Evolutionary conservation across 441 rosid genomes (phyloP).

Genomic region (Gossypium lobatum): DNA sequence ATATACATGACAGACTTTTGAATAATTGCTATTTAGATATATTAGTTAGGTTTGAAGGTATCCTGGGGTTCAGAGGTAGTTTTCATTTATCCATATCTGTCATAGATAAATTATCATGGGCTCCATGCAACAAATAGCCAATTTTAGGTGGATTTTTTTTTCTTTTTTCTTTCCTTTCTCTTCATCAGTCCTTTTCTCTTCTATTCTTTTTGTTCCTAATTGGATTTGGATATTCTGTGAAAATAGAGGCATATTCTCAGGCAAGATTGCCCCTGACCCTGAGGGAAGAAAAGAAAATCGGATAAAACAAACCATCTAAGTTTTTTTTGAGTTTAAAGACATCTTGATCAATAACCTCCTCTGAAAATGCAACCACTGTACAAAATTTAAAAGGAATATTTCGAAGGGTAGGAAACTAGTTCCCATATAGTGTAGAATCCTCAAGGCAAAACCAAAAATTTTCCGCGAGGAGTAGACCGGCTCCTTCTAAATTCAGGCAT

Average conservation of each 20-base stretch:
- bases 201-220: neutral
- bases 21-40: neutral
- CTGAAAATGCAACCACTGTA: constrained; percentile 25
- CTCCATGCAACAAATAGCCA: neutral
- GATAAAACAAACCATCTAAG: constrained; percentile 12
- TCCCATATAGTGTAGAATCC: constrained; percentile 16
- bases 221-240: neutral
- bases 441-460: constrained; percentile 55
- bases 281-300: neutral
- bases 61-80: neutral
- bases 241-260: neutral
- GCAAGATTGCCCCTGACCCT: neutral
- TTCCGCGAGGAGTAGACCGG: constrained; percentile 73
- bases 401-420: constrained; percentile 6
- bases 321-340: neutral
- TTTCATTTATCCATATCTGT: constrained; percentile 4
- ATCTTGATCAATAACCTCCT: neutral
- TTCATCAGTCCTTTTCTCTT: neutral
- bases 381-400: constrained; percentile 20
- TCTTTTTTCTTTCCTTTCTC: neutral
- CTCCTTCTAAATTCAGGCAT: constrained; percentile 73
- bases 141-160: neutral
- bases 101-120: neutral
- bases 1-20: neutral
- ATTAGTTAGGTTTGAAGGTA: constrained; percentile 8